Evolutionary conservation across 768 basidiomycete genomes (phyloP).

Genomic region (Suillus fuscotomentosus): DNA sequence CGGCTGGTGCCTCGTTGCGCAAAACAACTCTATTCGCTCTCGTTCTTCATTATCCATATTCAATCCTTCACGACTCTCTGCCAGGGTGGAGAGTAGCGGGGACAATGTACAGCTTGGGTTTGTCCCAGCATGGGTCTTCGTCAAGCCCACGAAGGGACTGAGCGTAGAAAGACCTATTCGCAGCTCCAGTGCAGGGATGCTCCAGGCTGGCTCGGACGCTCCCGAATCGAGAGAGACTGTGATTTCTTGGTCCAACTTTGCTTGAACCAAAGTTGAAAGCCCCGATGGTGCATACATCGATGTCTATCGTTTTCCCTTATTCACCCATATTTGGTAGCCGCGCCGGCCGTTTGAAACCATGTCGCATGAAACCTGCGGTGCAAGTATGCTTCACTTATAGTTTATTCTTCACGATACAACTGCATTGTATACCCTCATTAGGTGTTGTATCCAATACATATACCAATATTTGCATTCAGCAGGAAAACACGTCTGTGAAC

Average conservation of each 20-base stretch:
- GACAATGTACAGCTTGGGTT: constrained; percentile 64
- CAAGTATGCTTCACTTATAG: not conserved
- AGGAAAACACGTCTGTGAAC: not conserved
- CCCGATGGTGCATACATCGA: not conserved
- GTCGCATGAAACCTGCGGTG: not conserved
- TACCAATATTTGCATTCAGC: not conserved
- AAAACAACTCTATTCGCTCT: constrained; percentile 43
- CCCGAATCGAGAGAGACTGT: constrained; percentile 44
- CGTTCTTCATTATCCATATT: constrained; percentile 44
- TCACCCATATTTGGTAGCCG: not conserved
- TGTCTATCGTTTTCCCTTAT: not conserved
- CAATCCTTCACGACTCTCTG: constrained; percentile 25
- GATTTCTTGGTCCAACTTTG: constrained; percentile 62
- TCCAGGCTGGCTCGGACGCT: constrained; percentile 44
- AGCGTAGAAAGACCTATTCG: constrained; percentile 64
- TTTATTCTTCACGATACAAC: not conserved
- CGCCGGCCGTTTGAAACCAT: not conserved
- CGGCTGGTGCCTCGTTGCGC: constrained; percentile 75
- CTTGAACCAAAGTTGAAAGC: not conserved
- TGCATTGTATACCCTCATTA: not conserved
- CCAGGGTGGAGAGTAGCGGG: constrained; percentile 15
- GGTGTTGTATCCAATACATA: not conserved
- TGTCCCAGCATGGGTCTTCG: constrained; percentile 77
- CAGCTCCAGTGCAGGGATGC: constrained; percentile 46
- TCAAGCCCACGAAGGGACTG: constrained; percentile 59